Conservation (phyloP, 202 grass and related monocot species). For the Brachypodium distachyon region DNA sequence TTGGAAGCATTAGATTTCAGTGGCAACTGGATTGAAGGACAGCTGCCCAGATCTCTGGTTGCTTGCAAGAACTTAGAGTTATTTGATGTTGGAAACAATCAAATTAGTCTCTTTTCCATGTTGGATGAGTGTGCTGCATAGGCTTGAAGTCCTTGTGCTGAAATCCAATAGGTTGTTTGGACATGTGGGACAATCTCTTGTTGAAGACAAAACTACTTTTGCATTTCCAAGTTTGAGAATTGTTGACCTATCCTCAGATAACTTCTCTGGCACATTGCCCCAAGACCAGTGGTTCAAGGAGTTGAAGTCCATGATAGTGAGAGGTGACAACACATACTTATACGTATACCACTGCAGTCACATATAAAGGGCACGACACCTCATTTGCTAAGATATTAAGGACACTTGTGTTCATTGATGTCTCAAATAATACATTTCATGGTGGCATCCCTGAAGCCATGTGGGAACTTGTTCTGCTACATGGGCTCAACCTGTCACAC, state of each 20-base stretch:
- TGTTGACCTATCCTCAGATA: background rate
- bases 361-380: constrained; percentile 16
- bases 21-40: constrained; percentile 26
- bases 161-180: background rate
- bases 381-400: constrained; percentile 22
- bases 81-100: background rate
- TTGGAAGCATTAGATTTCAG: background rate
- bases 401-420: constrained; percentile 22
- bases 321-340: too few species aligned
- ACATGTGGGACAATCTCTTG: background rate
- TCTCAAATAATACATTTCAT: constrained; percentile 24
- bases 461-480: background rate
- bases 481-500: background rate
- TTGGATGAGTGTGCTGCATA: background rate
- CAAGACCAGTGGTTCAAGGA: background rate
- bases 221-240: too few species aligned
- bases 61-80: background rate
- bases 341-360: background rate
- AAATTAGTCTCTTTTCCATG: background rate
- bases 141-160: background rate
- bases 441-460: constrained; percentile 17
- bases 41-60: background rate
- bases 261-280: background rate
- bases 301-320: background rate
- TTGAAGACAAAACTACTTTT: background rate